Percentiles rank a stretch among this genome's conserved stretches.
These are phyloP conservation scores for Coccomyxa subellipsoidea DNA, from an alignment of 163 green algal genomes.

Conservation along the genomic window DNA sequence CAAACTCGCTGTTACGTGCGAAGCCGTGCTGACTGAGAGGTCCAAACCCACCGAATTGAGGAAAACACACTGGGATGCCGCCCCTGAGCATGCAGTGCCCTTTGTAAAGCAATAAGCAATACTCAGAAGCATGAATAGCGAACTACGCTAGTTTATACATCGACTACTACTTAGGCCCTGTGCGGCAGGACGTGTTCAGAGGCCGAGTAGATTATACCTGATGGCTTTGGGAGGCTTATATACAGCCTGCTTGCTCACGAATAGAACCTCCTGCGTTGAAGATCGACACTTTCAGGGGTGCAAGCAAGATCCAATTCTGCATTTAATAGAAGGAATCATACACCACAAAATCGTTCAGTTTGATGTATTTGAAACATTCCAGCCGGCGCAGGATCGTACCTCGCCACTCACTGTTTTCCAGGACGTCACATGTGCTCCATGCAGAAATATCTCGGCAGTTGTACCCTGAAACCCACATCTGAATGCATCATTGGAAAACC, in stretches of 20 bases:
- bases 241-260: constrained; percentile 71
- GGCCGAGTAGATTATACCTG: constrained; percentile 32
- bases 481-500: not conserved
- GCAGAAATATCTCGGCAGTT: constrained; percentile 55
- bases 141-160: too few species aligned
- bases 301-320: not conserved
- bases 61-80: constrained; percentile 79
- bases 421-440: constrained; percentile 69
- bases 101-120: too few species aligned
- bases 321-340: not conserved
- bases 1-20: constrained; percentile 76
- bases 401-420: constrained; percentile 43
- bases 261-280: constrained; percentile 59
- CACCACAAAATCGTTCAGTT: not conserved
- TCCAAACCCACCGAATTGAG: constrained; percentile 79
- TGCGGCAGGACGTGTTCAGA: too few species aligned
- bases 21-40: constrained; percentile 87
- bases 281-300: not conserved
- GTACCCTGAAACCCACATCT: constrained; percentile 37
- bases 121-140: too few species aligned
- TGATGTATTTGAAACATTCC: not conserved
- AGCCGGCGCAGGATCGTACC: not conserved
- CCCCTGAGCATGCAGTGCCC: constrained; percentile 45
- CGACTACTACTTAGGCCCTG: too few species aligned
- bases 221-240: constrained; percentile 88